These are phyloP conservation scores for Ceratobasidium sp. DNA, from an alignment of 1,284 basidiomycete genomes.

Conservation along the genomic window DNA sequence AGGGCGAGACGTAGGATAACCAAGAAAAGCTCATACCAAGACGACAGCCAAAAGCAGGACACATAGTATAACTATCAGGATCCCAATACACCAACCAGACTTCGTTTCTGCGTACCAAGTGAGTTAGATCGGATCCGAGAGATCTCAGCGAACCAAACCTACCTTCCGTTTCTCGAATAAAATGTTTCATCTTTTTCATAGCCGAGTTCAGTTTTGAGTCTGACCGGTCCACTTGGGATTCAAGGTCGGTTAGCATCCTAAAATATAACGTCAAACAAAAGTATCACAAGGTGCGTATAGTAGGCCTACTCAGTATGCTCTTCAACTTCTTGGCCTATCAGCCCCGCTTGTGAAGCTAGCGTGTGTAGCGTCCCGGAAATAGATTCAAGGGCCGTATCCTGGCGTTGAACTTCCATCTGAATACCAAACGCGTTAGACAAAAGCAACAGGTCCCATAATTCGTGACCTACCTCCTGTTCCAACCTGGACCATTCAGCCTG, in stretches of 20 bases:
- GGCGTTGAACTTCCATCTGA: conserved; percentile 88
- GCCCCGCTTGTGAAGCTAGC: conserved; percentile 86
- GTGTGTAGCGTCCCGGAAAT: conserved; percentile 87
- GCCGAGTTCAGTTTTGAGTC: conserved; percentile 78
- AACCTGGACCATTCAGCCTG: conserved; percentile 83
- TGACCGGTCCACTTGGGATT: conserved; percentile 78
- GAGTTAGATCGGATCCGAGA: neutral
- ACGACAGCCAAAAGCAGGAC: conserved; percentile 67
- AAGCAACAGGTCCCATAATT: no score
- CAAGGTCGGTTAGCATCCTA: conserved; percentile 88
- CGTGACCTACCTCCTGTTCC: conserved; percentile 80
- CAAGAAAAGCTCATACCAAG: conserved; percentile 58
- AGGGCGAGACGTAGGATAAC: neutral
- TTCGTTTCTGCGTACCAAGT: conserved; percentile 69
- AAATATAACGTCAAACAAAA: conserved; percentile 21
- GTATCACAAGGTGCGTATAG: neutral
- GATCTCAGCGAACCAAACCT: conserved; percentile 47
- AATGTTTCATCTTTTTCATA: conserved; percentile 80
- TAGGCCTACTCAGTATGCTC: conserved; percentile 86
- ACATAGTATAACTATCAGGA: conserved; percentile 66
- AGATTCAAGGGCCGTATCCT: conserved; percentile 86
- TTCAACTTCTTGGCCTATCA: conserved; percentile 89
- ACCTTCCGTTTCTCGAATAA: conserved; percentile 88
- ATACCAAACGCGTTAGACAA: no score
- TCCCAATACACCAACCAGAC: conserved; percentile 76